Evolutionary conservation across 2,329 filamentous ascomycete species (phyloP), one percentile per base, ranked within the genome.

Genomic region (Cladosporium halotolerans): DNA sequence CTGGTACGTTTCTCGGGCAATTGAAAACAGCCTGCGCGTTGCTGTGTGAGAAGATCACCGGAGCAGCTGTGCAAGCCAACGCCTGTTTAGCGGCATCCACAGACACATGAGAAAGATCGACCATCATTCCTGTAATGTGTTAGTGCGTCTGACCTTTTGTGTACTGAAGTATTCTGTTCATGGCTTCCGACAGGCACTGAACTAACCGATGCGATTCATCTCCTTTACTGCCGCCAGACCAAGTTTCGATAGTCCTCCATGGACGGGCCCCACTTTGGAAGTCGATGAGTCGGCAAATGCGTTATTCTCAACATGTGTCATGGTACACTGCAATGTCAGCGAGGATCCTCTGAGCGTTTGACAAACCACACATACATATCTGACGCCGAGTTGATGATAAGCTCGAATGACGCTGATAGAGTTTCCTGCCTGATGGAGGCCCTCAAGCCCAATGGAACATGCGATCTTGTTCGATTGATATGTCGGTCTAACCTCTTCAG

Each of bases 1-100:
- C 72, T 1, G 72, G 71, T 0, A 72, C 72, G 42, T 75, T 72
- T 3, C 73, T 66, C 4, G 66, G 60, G 55, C 72, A 67, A 9
- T 60, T 57, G 43, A 56, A 60, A 2, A 67, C 38, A 3, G 55
- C 57, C 28, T 64, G 63, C 3, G 56, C 59, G 33, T 56, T 58
- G 23, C 60, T 62, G 40, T 61, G 59, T 1, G 56, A 58, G 38
- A 60, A 58, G 18, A 60, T 58, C 2, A 58, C 56, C 9, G 7
- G 63, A 48, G 32, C 60, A 58, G 23, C 66, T 18, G 16, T 59
- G 45, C 50, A 64, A 63, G 9, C 9, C 33, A 60, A 32, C 55
- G 58, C 47, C 56, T 62, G 53, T 59, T 62, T 34, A 18, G 45
- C 60, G 45, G 55, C 56, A 16, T 55, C 47, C 23, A 31, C 19